phyloP scores from a whole-genome alignment of 371 early-diverging fungal species.

The Saksenaea oblongispora region DNA sequence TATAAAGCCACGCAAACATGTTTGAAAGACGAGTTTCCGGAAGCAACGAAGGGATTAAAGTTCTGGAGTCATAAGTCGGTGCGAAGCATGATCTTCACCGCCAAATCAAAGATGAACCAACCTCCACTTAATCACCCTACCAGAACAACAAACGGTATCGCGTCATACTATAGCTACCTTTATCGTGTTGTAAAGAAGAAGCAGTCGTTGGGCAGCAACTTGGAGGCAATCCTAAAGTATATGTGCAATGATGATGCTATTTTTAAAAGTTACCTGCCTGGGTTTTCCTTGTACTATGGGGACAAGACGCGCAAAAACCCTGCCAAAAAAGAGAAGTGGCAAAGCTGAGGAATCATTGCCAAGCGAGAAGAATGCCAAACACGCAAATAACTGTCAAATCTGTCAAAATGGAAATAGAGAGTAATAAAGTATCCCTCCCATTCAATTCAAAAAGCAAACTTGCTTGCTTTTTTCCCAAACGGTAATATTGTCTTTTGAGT shows the following conservation, averaged over 20 bases:
- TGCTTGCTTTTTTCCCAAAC: too few relatives aligned
- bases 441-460: too few relatives aligned
- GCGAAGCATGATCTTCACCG: not conserved
- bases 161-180: not conserved
- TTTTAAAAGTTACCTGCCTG: not conserved
- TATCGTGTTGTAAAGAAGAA: not conserved
- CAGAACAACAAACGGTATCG: not conserved
- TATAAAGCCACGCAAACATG: not conserved
- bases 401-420: too few relatives aligned
- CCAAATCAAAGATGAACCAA: not conserved
- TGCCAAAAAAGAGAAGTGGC: not conserved
- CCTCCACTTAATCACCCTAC: not conserved
- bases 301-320: not conserved
- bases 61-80: not conserved
- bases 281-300: not conserved
- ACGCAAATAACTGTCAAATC: too few relatives aligned
- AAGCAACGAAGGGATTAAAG: not conserved
- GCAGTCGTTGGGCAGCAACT: not conserved
- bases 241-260: not conserved
- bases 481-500: too few relatives aligned
- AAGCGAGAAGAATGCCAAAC: too few relatives aligned
- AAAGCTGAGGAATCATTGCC: not conserved
- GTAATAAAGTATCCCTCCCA: too few relatives aligned
- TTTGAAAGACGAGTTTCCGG: not conserved
- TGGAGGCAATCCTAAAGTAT: not conserved